Conservation (phyloP, 352 stramenopile genomes). For the Pythium biforme region DNA sequence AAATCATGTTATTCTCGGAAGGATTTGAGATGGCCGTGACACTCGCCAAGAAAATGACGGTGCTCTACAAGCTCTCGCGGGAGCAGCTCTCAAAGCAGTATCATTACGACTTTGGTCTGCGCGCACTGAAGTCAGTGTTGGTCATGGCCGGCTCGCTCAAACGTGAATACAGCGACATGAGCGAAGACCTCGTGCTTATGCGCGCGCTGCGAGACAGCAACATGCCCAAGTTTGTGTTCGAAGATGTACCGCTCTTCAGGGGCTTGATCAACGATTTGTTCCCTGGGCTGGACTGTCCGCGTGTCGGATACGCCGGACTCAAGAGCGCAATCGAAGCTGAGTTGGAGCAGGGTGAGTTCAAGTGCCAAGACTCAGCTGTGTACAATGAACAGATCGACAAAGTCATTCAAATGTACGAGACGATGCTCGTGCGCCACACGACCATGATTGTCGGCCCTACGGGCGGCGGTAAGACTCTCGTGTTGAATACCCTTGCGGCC, state of each 20-base stretch:
- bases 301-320: conserved; percentile 90
- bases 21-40: conserved; percentile 90
- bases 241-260: conserved; percentile 93
- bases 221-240: conserved; percentile 97
- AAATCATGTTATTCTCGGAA: conserved; percentile 95
- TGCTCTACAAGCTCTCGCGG: conserved; percentile 94
- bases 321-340: conserved; percentile 89
- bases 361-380: conserved; percentile 52
- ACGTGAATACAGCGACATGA: conserved; percentile 91
- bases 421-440: conserved; percentile 94
- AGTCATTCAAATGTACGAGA: conserved; percentile 97
- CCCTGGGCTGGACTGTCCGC: conserved; percentile 90
- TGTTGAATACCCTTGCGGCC: conserved; percentile 88
- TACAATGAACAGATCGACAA: conserved; percentile 95
- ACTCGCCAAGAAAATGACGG: conserved; percentile 93
- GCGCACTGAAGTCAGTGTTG: conserved; percentile 92
- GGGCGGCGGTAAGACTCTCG: conserved; percentile 91
- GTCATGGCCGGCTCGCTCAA: conserved; percentile 94
- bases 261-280: conserved; percentile 96
- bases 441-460: conserved; percentile 96
- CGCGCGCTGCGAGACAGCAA: conserved; percentile 93
- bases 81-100: conserved; percentile 96
- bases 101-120: conserved; percentile 95
- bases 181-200: conserved; percentile 95
- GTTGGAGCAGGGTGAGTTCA: conserved; percentile 80